phyloP scores from a whole-genome alignment of 1,284 basidiomycete species.

The Pseudozyma hubeiensis region DNA sequence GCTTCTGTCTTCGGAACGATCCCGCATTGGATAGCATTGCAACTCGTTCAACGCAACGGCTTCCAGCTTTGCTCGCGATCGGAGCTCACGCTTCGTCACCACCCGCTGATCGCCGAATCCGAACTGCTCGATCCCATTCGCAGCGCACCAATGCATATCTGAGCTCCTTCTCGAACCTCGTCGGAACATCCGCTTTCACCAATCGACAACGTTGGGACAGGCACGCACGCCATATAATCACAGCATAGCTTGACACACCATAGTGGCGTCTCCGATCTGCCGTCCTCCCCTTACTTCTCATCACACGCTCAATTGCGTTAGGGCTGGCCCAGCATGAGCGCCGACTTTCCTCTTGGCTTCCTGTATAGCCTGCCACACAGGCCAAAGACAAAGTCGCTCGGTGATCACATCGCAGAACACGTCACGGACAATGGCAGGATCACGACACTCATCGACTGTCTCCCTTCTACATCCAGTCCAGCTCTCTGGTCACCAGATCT shows the following conservation, averaged over 20 bases:
- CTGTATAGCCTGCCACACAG: slow-evolving; percentile 59
- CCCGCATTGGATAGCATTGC: neutral
- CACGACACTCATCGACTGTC: slow-evolving; percentile 61
- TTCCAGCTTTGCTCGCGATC: too few relatives aligned
- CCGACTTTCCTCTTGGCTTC: slow-evolving; percentile 62
- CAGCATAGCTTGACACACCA: neutral
- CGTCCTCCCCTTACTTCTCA: neutral
- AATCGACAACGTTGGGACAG: too few relatives aligned
- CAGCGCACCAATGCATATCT: too few relatives aligned
- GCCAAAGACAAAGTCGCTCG: slow-evolving; percentile 58
- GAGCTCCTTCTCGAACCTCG: too few relatives aligned
- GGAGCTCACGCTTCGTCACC: too few relatives aligned
- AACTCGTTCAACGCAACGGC: neutral
- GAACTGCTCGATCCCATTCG: too few relatives aligned
- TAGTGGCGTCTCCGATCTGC: neutral
- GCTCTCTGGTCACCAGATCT: slow-evolving; percentile 67
- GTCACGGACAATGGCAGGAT: slow-evolving; percentile 66
- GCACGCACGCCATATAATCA: too few relatives aligned
- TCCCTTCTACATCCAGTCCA: slow-evolving; percentile 62
- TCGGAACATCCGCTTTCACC: too few relatives aligned
- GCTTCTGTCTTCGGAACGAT: too few relatives aligned
- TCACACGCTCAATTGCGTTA: slow-evolving; percentile 17
- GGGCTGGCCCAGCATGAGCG: slow-evolving; percentile 58
- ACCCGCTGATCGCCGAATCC: too few relatives aligned
- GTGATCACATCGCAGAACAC: slow-evolving; percentile 64